Evolutionary conservation across 495 filamentous ascomycete genomes (phyloP).

Genomic region (Daldinia caldariorum): DNA sequence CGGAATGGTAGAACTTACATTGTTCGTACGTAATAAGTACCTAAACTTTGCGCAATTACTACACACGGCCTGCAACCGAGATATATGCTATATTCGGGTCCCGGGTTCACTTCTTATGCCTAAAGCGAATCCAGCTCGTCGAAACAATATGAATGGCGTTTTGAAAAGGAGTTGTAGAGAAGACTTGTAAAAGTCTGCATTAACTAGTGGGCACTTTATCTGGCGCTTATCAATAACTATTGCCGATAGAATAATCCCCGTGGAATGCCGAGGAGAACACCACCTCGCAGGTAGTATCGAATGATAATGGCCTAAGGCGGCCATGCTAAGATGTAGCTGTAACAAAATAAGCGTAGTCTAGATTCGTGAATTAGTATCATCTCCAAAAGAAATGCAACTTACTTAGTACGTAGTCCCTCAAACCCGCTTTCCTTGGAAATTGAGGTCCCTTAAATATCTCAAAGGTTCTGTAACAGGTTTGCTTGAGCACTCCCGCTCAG

Average conservation of each 20-base stretch:
- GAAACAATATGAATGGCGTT: background rate
- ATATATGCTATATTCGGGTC: too few species aligned
- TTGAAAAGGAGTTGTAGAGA: background rate
- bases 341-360: background rate
- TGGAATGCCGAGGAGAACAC: conserved; percentile 32
- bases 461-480: background rate
- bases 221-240: conserved; percentile 2
- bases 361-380: background rate
- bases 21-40: conserved; percentile 23
- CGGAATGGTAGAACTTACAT: conserved; percentile 1
- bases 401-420: background rate
- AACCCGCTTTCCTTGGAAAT: background rate
- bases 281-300: conserved; percentile 17
- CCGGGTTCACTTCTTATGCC: too few species aligned
- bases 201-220: background rate
- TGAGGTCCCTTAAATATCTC: background rate
- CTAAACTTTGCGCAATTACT: background rate
- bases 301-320: background rate
- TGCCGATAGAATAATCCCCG: conserved; percentile 12
- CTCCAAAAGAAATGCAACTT: background rate
- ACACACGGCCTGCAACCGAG: too few species aligned
- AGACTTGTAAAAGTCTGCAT: background rate
- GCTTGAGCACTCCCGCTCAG: background rate
- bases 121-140: background rate
- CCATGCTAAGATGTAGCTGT: background rate